Evolutionary conservation across 306 rosid genomes (phyloP), one percentile per base, ranked within the genome.

Genomic region (Pueraria montana): DNA sequence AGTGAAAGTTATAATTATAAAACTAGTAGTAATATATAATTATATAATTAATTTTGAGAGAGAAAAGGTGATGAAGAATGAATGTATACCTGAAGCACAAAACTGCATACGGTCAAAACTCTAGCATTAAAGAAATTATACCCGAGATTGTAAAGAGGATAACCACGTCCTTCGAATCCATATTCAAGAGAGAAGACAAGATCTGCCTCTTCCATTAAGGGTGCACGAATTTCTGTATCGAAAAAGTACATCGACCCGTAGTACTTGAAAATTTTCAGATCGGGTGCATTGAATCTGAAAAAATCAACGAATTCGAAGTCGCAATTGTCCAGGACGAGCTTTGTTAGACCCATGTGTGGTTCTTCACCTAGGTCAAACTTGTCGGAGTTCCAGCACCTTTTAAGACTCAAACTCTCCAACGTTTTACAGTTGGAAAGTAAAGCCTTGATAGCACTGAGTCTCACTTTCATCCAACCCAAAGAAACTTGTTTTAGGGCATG

Each of bases 11-110:
- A 27, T 27, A 27, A 27, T 27, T 27, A 27, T 27, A 1, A 27
- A 1, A 27, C 1, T 1, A 27, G 32, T 27, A 27, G 2, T 27
- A 27, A 3, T 27, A 27, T 1, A 1, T 27, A 27, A 27, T 27
- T 27, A 27, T 1, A 27, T 27, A 3, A 27, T 27, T 1, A 27
- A 27, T 27, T 1, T 27, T 27, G 32, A 27, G 32, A 27, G 32
- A 27, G 32, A 1, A 27, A 27, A 27, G 32, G 3, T 27, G 32
- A 27, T 27, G 32, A 27, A 1, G 3, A 17, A 59, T n/a, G 50
- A 34, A 14, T 72, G 10, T 26, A 32, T 63, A 85, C 88, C 80
- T 77, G 77, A 55, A 85, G 88, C 5, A 82, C 55, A 71, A 53
- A 77, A 42, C 77, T 85, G 0, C 86, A 85, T 2, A 82, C 68